These are phyloP conservation scores for Udeniomyces megalosporus DNA, from an alignment of 768 basidiomycete genomes.

Conservation along the genomic window DNA sequence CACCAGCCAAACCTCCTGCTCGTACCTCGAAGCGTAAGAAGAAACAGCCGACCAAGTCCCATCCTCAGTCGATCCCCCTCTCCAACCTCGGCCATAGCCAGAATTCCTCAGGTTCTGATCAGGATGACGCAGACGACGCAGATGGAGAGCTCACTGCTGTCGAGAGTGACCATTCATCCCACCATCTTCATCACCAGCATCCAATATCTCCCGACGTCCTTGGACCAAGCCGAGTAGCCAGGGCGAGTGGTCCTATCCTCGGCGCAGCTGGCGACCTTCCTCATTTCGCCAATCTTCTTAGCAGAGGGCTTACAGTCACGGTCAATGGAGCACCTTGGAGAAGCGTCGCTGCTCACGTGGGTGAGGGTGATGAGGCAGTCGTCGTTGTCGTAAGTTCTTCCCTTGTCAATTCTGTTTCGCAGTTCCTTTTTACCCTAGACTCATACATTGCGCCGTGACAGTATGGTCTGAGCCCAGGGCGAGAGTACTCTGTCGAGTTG, in stretches of 20 bases:
- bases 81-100: too few relatives aligned
- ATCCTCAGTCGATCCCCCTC: not conserved
- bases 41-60: not conserved
- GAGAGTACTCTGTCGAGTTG: conserved; percentile 15
- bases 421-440: too few relatives aligned
- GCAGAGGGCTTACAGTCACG: conserved; percentile 58
- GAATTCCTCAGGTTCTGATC: not conserved
- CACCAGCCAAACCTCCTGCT: not conserved
- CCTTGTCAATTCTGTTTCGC: too few relatives aligned
- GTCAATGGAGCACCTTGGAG: conserved; percentile 68
- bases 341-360: conserved; percentile 58
- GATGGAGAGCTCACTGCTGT: not conserved
- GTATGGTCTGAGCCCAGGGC: conserved; percentile 6
- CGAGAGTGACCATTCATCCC: not conserved
- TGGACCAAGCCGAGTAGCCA: not conserved
- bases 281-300: conserved; percentile 29
- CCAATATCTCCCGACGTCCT: not conserved
- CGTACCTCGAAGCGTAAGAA: not conserved
- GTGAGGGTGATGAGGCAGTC: conserved; percentile 60
- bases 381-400: conserved; percentile 44
- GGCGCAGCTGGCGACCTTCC: not conserved
- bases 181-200: not conserved
- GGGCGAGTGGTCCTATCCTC: not conserved
- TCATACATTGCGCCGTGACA: too few relatives aligned
- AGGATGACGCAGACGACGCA: not conserved